Evolutionary conservation across 2,329 filamentous ascomycete genomes (phyloP), one percentile per base, ranked within the genome.

Genomic region (Plectosphaerella sp.): DNA sequence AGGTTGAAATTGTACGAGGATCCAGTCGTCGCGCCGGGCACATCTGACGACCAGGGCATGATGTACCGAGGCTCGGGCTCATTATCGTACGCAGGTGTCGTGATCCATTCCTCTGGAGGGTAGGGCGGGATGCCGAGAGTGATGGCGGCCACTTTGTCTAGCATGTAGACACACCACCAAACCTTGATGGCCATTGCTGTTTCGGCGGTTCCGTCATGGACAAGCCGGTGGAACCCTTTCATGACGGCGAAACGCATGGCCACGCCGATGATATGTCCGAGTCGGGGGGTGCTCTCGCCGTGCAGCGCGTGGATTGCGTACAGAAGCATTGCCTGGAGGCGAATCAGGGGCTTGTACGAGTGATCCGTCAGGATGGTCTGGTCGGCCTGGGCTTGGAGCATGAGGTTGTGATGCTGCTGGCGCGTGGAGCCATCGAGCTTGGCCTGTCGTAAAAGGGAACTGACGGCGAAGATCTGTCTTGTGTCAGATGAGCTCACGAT

Each of bases 141-240:
- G 18, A 45, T 45, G 2, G 43, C 43, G 43, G 25, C 20, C 43
- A 45, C 43, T 45, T 45, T 45, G n/a, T 45, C 43, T 45, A 25
- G 22, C 43, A 45, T 45, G 20, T 45, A 45, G 43, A 45, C 22
- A 45, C 43, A 45, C 43, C 43, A 45, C 43, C 43, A 45, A 45
- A 18, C 43, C 10, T 45, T 45, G 43, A 45, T 45, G 20, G 43
- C 43, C 43, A 45, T 45, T 45, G 43, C 43, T 15, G 43, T 14
- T 18, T 45, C 43, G 43, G 43, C 16, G 43, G 43, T 22, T 45
- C 43, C 43, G 43, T 45, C 43, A 14, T 45, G 18, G 20, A 45
- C 43, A 5, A 45, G 43, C 14, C 43, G 43, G 43, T 45, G 43
- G 18, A 45, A 45, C 12, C 43, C 43, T 45, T 45, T 45, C 43